Conservation (phyloP, 352 stramenopile genomes). For the Phytopythium sindhum region DNA sequence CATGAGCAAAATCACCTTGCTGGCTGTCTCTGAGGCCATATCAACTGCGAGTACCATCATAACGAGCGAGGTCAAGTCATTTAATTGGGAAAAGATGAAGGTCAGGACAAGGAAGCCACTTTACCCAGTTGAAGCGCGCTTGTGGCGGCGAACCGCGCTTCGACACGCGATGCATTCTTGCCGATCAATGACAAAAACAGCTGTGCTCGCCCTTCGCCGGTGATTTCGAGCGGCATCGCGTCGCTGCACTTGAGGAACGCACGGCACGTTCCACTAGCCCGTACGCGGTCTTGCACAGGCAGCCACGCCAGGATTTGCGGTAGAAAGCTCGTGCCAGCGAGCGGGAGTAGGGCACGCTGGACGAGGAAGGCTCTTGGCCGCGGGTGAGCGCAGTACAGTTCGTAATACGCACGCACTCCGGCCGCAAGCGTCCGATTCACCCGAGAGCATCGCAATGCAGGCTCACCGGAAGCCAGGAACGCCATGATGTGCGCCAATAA, state of each 20-base stretch:
- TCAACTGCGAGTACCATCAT: not conserved
- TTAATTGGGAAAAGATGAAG: not conserved
- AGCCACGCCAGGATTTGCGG: slow-evolving; percentile 25
- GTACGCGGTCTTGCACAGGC: slow-evolving; percentile 23
- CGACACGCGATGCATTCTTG: not conserved
- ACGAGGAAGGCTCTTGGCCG: slow-evolving; percentile 34
- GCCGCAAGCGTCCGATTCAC: slow-evolving; percentile 33
- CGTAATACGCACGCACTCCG: slow-evolving; percentile 35
- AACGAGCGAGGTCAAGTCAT: not conserved
- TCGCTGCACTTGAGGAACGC: slow-evolving; percentile 28
- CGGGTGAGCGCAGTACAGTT: slow-evolving; percentile 31
- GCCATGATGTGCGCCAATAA: slow-evolving; percentile 32
- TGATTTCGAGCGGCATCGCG: slow-evolving; percentile 24
- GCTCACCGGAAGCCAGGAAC: slow-evolving; percentile 32
- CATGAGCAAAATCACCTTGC: slow-evolving; percentile 32
- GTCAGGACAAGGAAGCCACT: not conserved
- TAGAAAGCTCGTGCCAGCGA: slow-evolving; percentile 10
- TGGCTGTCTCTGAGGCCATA: slow-evolving; percentile 15
- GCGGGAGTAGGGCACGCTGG: slow-evolving; percentile 20
- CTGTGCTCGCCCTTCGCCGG: not conserved
- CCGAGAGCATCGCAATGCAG: slow-evolving; percentile 20
- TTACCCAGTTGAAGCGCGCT: not conserved
- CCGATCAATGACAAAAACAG: slow-evolving; percentile 17
- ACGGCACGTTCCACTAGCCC: slow-evolving; percentile 22
- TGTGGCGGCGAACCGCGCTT: not conserved